Percentiles rank a stretch among this genome's conserved stretches.
Evolutionary conservation across 75 land plant genomes (phyloP).

Genomic region (Cryptomeria japonica): DNA sequence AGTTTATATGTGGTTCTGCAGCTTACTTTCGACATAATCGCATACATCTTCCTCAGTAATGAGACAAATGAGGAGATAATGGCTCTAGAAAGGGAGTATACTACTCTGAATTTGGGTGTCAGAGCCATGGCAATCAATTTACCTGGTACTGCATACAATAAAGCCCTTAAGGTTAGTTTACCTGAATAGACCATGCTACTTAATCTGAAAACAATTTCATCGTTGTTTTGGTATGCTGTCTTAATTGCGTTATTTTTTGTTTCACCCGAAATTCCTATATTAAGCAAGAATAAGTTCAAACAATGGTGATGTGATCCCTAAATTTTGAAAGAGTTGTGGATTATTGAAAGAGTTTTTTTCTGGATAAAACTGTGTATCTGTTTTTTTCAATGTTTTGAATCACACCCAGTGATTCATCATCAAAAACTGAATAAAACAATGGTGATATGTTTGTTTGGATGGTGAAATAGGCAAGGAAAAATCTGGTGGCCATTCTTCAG

Average conservation of each 20-base stretch:
- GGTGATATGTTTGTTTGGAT: slow-evolving; percentile 1
- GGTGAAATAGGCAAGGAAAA: slow-evolving; percentile 50
- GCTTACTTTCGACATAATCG: slow-evolving; percentile 71
- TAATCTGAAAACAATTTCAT: not conserved
- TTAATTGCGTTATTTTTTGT: not conserved
- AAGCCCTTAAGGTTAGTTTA: slow-evolving; percentile 67
- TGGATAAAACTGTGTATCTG: no score
- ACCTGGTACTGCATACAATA: slow-evolving; percentile 73
- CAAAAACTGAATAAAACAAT: no score
- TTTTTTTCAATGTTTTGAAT: no score
- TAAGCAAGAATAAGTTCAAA: not conserved
- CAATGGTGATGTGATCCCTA: slow-evolving; percentile 7
- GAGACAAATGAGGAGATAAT: slow-evolving; percentile 39
- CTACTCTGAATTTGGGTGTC: slow-evolving; percentile 60
- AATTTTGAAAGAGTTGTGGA: no score
- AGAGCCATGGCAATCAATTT: slow-evolving; percentile 76
- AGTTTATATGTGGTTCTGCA: slow-evolving; percentile 12
- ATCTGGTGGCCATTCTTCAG: slow-evolving; percentile 53
- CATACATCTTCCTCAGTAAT: slow-evolving; percentile 57
- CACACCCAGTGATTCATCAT: no score
- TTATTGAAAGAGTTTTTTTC: no score
- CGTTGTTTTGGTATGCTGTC: not conserved
- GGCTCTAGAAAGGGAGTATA: slow-evolving; percentile 49
- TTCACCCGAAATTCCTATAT: not conserved
- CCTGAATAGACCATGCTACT: not conserved